Evolutionary conservation across 1,139 yeast species (phyloP).

Genomic region (Yamadazyma membranifaciens): DNA sequence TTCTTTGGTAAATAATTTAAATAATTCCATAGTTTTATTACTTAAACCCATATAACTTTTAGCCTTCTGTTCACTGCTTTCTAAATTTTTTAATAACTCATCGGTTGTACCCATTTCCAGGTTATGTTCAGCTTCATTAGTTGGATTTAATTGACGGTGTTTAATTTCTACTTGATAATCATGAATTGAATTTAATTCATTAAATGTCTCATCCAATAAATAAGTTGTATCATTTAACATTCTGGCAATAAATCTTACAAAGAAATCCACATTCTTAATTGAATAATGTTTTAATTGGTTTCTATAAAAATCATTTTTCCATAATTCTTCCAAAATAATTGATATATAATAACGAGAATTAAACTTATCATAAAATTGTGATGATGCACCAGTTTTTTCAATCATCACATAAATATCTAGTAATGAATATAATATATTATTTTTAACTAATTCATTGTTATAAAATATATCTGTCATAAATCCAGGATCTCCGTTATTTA

Average conservation of each 20-base stretch:
- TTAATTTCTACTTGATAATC: conserved; percentile 60
- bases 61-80: conserved; percentile 72
- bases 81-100: conserved; percentile 57
- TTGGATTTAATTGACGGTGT: conserved; percentile 36
- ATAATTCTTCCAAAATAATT: conserved; percentile 74
- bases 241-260: conserved; percentile 88
- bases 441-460: conserved; percentile 58
- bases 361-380: conserved; percentile 95
- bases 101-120: conserved; percentile 54
- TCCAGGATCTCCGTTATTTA: conserved; percentile 62
- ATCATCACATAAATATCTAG: conserved; percentile 91
- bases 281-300: conserved; percentile 69
- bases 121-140: conserved; percentile 17
- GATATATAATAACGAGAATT: conserved; percentile 87
- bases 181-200: conserved; percentile 77
- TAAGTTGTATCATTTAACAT: conserved; percentile 93
- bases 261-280: conserved; percentile 67
- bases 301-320: conserved; percentile 72
- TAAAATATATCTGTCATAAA: conserved; percentile 67
- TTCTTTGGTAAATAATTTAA: conserved; percentile 78
- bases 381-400: conserved; percentile 92
- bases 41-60: conserved; percentile 80
- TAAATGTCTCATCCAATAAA: conserved; percentile 84
- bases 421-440: conserved; percentile 75
- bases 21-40: conserved; percentile 76